Conservation (phyloP, 2,329 filamentous ascomycete genomes). For the Trichoderma sp. region DNA sequence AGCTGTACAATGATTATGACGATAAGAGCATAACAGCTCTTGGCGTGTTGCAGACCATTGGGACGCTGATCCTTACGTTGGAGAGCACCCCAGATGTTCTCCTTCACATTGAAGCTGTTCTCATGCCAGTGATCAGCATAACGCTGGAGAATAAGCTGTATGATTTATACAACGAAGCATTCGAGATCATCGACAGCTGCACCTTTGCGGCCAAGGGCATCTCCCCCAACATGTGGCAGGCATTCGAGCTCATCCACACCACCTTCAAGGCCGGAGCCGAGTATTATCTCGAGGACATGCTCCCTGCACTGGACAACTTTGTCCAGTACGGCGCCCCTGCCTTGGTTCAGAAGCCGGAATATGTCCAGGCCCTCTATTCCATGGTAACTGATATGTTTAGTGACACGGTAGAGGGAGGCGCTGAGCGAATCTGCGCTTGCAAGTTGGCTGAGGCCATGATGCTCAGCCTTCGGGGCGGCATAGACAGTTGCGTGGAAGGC, state of each 20-base stretch:
- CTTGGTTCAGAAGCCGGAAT: slow-evolving; percentile 77
- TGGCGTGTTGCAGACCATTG: slow-evolving; percentile 94
- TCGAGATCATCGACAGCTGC: slow-evolving; percentile 99
- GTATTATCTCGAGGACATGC: slow-evolving; percentile 97
- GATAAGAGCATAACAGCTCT: slow-evolving; percentile 98
- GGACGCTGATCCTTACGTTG: slow-evolving; percentile 90
- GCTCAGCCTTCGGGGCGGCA: slow-evolving; percentile 84
- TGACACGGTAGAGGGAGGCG: slow-evolving; percentile 86
- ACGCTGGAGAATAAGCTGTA: slow-evolving; percentile 98
- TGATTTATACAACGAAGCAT: slow-evolving; percentile 88
- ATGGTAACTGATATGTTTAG: slow-evolving; percentile 96
- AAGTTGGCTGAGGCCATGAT: slow-evolving; percentile 97
- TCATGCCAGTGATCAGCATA: slow-evolving; percentile 96
- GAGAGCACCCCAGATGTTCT: slow-evolving; percentile 97
- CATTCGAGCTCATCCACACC: slow-evolving; percentile 92
- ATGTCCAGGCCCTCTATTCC: slow-evolving; percentile 81
- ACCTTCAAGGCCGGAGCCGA: slow-evolving; percentile 97
- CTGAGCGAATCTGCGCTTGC: slow-evolving; percentile 95
- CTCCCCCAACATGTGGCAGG: slow-evolving; percentile 96
- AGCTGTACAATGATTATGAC: slow-evolving; percentile 86
- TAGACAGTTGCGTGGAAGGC: slow-evolving; percentile 82
- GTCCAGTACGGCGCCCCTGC: slow-evolving; percentile 85
- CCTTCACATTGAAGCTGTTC: slow-evolving; percentile 86
- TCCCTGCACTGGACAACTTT: slow-evolving; percentile 96
- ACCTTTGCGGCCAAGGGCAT: slow-evolving; percentile 97